Conservation (phyloP, 352 stramenopile species). For the Globisporangium spinosum region DNA sequence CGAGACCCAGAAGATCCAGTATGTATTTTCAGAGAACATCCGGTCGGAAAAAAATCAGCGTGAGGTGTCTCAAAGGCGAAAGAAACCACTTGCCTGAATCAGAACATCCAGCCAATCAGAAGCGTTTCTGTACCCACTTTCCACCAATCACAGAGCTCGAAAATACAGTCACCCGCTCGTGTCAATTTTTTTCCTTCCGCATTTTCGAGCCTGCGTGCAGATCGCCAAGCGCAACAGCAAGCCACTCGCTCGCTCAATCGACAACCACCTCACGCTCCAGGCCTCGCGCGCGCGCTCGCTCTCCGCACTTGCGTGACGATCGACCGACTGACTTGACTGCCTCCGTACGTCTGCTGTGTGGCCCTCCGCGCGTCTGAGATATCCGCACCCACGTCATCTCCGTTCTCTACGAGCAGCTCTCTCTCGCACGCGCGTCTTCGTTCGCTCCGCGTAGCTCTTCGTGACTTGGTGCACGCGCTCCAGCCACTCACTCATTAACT, state of each 20-base stretch:
- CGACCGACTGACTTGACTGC: neutral
- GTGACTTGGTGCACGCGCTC: neutral
- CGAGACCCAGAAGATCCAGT: neutral
- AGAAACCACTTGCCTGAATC: conserved; percentile 2
- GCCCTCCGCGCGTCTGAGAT: neutral
- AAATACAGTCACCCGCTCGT: neutral
- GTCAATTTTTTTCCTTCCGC: neutral
- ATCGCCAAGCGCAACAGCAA: conserved; percentile 1
- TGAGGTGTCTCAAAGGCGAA: neutral
- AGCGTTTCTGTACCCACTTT: neutral
- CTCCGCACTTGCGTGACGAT: neutral
- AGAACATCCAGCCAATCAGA: conserved; percentile 4
- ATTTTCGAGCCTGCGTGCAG: neutral
- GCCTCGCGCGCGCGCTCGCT: neutral
- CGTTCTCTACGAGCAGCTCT: neutral
- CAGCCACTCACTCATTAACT: neutral
- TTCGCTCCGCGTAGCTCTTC: neutral
- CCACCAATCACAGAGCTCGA: neutral
- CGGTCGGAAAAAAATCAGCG: conserved; percentile 1
- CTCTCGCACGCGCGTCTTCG: no score
- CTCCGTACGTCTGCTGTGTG: neutral
- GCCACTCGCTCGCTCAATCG: neutral
- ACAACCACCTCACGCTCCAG: neutral
- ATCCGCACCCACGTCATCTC: neutral
- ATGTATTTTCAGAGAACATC: neutral